A percentile compares a stretch with the other conserved stretches of the same genome.
phyloP scores from a whole-genome alignment of 257 asterid genomes.

The Nicotiana tabacum region DNA sequence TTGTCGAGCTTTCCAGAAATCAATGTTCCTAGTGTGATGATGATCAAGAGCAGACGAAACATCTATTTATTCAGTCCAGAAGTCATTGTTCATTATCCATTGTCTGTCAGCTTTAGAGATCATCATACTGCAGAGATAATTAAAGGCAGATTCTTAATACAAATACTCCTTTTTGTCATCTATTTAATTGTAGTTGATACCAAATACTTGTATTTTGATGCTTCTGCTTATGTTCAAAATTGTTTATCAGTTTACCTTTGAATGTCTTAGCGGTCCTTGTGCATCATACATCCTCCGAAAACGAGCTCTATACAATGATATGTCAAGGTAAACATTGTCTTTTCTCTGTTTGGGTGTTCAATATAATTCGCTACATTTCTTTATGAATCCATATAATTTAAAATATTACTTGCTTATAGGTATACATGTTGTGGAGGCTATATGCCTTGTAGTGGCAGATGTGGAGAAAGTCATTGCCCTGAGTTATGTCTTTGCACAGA shows the following conservation, averaged over 20 bases:
- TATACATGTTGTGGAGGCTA: conserved; percentile 41
- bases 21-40: too few species aligned
- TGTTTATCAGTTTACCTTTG: neutral
- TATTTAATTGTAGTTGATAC: neutral
- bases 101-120: too few species aligned
- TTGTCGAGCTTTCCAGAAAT: too few species aligned
- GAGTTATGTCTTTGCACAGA: conserved; percentile 40
- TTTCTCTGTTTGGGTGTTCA: neutral
- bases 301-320: conserved; percentile 39
- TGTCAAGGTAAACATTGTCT: conserved; percentile 28
- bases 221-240: neutral
- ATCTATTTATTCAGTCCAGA: too few species aligned
- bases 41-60: too few species aligned
- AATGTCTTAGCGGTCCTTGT: conserved; percentile 34
- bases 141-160: too few species aligned
- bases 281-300: conserved; percentile 36
- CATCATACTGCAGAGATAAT: too few species aligned
- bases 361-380: neutral
- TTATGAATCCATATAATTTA: neutral
- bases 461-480: conserved; percentile 39
- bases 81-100: too few species aligned
- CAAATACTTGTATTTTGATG: neutral
- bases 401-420: conserved; percentile 12
- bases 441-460: conserved; percentile 43
- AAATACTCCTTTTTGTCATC: too few species aligned